A percentile compares a stretch with the other conserved stretches of the same genome.
phyloP scores from a whole-genome alignment of 441 rosid genomes.

The Gossypium schwendimanii region DNA sequence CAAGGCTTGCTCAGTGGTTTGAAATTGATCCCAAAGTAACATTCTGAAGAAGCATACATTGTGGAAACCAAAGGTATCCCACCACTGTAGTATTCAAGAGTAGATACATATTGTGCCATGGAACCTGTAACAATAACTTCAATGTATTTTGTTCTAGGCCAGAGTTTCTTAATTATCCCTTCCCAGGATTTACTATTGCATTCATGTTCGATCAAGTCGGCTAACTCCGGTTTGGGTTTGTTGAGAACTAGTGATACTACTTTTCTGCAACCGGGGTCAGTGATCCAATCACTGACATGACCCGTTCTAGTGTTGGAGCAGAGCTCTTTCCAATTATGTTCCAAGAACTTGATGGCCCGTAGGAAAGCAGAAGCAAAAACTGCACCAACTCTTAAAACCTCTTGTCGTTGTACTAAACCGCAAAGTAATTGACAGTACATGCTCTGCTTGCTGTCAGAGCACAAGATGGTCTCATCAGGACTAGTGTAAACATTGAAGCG shows the following conservation, averaged over 20 bases:
- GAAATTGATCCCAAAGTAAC: slow-evolving; percentile 77
- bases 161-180: slow-evolving; percentile 65
- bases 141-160: slow-evolving; percentile 78
- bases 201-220: slow-evolving; percentile 44
- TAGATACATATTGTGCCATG: slow-evolving; percentile 84
- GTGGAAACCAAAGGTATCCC: slow-evolving; percentile 74
- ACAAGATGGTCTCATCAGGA: slow-evolving; percentile 75
- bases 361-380: slow-evolving; percentile 83
- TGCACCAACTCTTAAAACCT: slow-evolving; percentile 75
- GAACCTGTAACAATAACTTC: slow-evolving; percentile 87
- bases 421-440: slow-evolving; percentile 84
- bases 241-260: slow-evolving; percentile 38
- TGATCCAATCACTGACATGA: slow-evolving; percentile 59
- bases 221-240: slow-evolving; percentile 38
- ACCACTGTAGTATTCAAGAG: slow-evolving; percentile 68
- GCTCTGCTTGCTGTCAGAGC: slow-evolving; percentile 80
- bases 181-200: slow-evolving; percentile 61
- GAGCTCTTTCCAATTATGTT: slow-evolving; percentile 55
- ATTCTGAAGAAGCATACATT: slow-evolving; percentile 91
- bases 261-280: slow-evolving; percentile 45
- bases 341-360: slow-evolving; percentile 74
- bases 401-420: slow-evolving; percentile 56
- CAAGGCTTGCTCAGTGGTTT: slow-evolving; percentile 59
- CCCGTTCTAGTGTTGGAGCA: slow-evolving; percentile 60
- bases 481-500: slow-evolving; percentile 68